phyloP scores from a whole-genome alignment of 768 basidiomycete species.

The Russula ochroleuca region DNA sequence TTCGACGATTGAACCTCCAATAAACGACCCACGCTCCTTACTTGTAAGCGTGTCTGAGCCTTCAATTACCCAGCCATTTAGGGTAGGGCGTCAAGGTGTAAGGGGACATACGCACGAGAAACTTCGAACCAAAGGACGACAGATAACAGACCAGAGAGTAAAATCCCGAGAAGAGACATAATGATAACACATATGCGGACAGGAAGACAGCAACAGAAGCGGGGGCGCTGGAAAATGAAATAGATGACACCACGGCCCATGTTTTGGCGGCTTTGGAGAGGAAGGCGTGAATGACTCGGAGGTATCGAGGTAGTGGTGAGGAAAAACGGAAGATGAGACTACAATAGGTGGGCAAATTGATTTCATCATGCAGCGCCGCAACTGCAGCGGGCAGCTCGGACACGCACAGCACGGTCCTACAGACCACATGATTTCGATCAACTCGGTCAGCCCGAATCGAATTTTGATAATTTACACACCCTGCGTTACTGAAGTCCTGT shows the following conservation, averaged over 20 bases:
- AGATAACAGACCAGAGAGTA: constrained; percentile 51
- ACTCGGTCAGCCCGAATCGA: too few relatives aligned
- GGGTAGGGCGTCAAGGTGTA: constrained; percentile 28
- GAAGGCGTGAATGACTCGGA: not conserved
- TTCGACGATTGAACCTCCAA: constrained; percentile 51
- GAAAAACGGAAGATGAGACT: not conserved
- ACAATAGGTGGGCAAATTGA: not conserved
- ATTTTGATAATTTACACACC: too few relatives aligned
- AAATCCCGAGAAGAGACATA: constrained; percentile 50
- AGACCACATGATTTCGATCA: too few relatives aligned
- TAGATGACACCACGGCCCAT: constrained; percentile 25
- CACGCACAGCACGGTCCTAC: not conserved
- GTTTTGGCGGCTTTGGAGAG: not conserved
- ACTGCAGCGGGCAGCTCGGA: not conserved
- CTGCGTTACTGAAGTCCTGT: too few relatives aligned
- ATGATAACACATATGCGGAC: constrained; percentile 57
- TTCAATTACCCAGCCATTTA: constrained; percentile 29
- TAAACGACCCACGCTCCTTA: constrained; percentile 41
- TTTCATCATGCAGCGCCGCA: not conserved
- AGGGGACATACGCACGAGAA: constrained; percentile 42
- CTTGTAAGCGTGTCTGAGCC: constrained; percentile 27
- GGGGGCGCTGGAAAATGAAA: constrained; percentile 29
- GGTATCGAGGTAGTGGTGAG: not conserved
- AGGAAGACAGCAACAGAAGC: constrained; percentile 61
- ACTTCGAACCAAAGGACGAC: constrained; percentile 61